Percentiles rank a stretch among this genome's conserved stretches.
Conservation (phyloP, 345 rosid genomes). For the Salix arbutifolia region DNA sequence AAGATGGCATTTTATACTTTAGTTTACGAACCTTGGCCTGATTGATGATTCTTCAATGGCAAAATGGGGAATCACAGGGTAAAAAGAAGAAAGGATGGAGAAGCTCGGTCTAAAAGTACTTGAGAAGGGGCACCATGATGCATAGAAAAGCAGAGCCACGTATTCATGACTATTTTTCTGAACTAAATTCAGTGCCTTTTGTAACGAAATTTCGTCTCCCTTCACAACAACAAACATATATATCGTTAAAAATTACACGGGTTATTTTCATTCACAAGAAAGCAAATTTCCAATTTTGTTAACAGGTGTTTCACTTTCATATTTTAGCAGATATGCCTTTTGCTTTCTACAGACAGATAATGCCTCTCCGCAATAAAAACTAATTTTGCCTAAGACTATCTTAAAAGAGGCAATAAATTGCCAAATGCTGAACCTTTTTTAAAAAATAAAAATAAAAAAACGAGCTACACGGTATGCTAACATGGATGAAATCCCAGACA, state of each 20-base stretch:
- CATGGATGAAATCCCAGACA: neutral
- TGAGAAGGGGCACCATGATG: slow-evolving; percentile 97
- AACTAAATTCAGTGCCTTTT: slow-evolving; percentile 59
- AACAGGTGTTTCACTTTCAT: neutral
- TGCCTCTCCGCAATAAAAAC: neutral
- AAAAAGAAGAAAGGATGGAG: slow-evolving; percentile 57
- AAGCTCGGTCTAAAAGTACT: slow-evolving; percentile 66
- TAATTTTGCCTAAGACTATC: neutral
- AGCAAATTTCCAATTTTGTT: neutral
- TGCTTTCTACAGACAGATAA: neutral
- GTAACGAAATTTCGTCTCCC: slow-evolving; percentile 86
- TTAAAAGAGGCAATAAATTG: neutral
- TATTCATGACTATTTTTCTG: slow-evolving; percentile 49
- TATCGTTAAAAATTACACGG: neutral
- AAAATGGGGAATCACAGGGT: slow-evolving; percentile 65
- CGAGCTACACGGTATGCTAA: neutral
- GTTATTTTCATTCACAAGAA: neutral
- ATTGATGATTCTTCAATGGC: slow-evolving; percentile 77
- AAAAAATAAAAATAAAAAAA: neutral
- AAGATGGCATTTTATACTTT: neutral
- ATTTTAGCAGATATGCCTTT: neutral
- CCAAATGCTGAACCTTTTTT: neutral
- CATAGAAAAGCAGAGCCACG: slow-evolving; percentile 86
- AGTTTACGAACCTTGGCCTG: slow-evolving; percentile 70
- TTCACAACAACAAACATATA: slow-evolving; percentile 27